A percentile compares a stretch with the other conserved stretches of the same genome.
phyloP scores from a whole-genome alignment of 108 stramenopile species.

The Aurantiochytrium sp. region DNA sequence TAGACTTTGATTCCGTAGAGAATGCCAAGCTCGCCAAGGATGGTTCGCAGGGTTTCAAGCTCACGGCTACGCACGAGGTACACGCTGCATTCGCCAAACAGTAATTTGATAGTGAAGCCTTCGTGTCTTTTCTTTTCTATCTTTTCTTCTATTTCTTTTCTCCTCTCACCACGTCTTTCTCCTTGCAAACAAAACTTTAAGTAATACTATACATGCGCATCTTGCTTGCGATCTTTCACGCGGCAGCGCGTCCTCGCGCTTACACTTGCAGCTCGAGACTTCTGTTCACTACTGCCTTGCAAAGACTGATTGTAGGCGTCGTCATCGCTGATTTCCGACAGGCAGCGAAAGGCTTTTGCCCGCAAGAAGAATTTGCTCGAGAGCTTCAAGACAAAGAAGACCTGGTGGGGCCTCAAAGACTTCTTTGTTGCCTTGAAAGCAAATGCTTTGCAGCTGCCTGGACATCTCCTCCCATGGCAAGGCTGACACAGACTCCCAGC shows the following conservation, averaged over 20 bases:
- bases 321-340: too few relatives aligned
- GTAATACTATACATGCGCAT: too few relatives aligned
- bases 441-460: neutral
- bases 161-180: too few relatives aligned
- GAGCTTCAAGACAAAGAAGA: neutral
- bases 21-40: neutral
- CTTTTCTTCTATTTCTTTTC: too few relatives aligned
- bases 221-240: too few relatives aligned
- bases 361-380: neutral
- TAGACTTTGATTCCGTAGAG: neutral
- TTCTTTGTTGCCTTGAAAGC: neutral
- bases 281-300: too few relatives aligned
- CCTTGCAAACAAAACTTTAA: too few relatives aligned
- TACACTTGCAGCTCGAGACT: too few relatives aligned
- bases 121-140: too few relatives aligned
- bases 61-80: neutral
- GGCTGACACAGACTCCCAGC: neutral
- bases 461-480: neutral
- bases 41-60: conserved; percentile 2
- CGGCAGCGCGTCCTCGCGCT: too few relatives aligned
- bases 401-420: neutral
- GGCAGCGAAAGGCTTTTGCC: neutral
- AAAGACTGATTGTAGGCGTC: too few relatives aligned
- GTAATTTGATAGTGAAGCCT: neutral
- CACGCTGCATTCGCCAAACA: neutral